phyloP scores from a whole-genome alignment of 2,329 filamentous ascomycete genomes.

The Passalora sequoiae region DNA sequence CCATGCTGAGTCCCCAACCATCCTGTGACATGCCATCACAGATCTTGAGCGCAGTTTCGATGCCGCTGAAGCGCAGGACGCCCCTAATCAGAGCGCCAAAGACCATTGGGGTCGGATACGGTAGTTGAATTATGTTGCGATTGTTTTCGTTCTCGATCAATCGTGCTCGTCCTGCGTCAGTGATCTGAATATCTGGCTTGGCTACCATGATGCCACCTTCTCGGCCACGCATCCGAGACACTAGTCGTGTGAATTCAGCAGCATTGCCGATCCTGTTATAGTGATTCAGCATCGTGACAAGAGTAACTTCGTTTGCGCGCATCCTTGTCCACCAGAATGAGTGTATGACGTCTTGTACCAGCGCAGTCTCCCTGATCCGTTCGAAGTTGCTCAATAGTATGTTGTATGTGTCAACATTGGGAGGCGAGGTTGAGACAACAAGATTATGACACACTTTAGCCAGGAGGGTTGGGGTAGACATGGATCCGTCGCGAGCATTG shows the following conservation, averaged over 20 bases:
- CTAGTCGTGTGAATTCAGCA: conserved; percentile 35
- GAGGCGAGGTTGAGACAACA: conserved; percentile 54
- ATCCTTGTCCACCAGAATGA: conserved; percentile 35
- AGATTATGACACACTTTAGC: conserved; percentile 58
- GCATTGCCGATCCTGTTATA: conserved; percentile 33
- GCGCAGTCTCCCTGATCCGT: conserved; percentile 9
- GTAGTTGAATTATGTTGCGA: conserved; percentile 39
- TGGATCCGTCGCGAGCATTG: conserved; percentile 16
- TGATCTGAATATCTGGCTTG: conserved; percentile 36
- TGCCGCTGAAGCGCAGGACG: conserved; percentile 42
- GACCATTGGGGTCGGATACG: conserved; percentile 42
- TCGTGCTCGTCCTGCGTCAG: conserved; percentile 15
- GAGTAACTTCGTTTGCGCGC: conserved; percentile 44
- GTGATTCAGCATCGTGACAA: conserved; percentile 38
- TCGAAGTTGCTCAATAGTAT: conserved; percentile 63
- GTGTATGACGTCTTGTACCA: conserved; percentile 32
- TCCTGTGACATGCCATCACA: conserved; percentile 41
- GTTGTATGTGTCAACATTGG: conserved; percentile 66
- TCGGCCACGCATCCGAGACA: conserved; percentile 41
- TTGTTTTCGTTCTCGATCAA: conserved; percentile 2
- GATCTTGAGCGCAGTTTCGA: conserved; percentile 40
- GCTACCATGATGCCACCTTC: conserved; percentile 39
- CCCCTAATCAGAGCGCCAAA: conserved; percentile 40
- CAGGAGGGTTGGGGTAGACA: conserved; percentile 21
- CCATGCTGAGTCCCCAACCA: conserved; percentile 43